Base-by-base conservation (phyloP, 164 flowering plant genomes). In the Paratinospora sagittata region DNA sequence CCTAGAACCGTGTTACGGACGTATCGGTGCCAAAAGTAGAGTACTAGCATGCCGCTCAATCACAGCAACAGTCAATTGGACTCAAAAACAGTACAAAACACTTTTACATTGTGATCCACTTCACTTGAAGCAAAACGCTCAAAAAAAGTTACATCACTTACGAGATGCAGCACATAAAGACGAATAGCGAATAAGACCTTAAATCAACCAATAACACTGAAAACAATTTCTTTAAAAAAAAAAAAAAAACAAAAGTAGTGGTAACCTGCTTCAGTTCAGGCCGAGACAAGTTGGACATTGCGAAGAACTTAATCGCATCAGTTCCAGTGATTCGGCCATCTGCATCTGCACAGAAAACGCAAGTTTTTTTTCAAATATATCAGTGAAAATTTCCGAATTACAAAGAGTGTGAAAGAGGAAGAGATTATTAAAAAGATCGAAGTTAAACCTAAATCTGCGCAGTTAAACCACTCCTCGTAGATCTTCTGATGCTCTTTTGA, bases 291-390 rank as follows among this genome's bases (percentile, higher is more conserved):
- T 86, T 90, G 2, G 99, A 88, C 89, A 93, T 77, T 27, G 84
- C 73, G 68, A 96, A 96, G 85, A 96, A 93, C 84, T 92, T 91
- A 27, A 65, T 88, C 0, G 99, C 97, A 58, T 96, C 99, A 39
- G 63, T 80, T 0, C 97, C 99, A 0, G 92, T 89, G 39, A 96
- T 77, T 13, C 98, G 87, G 1, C 97, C 98, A 82, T 96, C 99
- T 13, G 85, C 84, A 73, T 96, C 99, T 92, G 78, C 14, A 76
- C 0, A 43, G 24, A 63, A 67, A 27, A 63, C 6, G 26, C 26
- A 27, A 64, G 41, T 47, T 1, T 43, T 17, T 49, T n/a, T n/a
- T 7, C 7, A 39, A 39, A 68, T 36, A 63, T 45, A 45, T 0
- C 6, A 26, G 11, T 17, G 74, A 45, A 43, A 21, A 30, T 19